phyloP scores from a whole-genome alignment of 1,139 yeast species.

The Pichia sp. region DNA sequence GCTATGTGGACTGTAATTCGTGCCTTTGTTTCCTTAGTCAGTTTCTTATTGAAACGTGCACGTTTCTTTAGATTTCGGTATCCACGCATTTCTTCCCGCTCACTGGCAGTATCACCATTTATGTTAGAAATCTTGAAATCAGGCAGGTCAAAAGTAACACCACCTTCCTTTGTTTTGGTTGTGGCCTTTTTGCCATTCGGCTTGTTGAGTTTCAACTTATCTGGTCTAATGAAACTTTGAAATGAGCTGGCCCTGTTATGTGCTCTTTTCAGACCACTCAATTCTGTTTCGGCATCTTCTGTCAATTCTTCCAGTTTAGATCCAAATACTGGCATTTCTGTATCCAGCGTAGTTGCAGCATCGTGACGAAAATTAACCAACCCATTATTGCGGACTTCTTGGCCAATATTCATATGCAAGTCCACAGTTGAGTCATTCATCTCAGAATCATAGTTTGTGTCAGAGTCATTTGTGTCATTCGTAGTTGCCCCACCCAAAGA shows the following conservation, averaged over 20 bases:
- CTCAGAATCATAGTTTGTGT: conserved; percentile 8
- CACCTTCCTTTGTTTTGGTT: conserved; percentile 1
- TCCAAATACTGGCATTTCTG: conserved; percentile 3
- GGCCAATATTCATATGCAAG: conserved; percentile 7
- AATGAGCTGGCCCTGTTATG: conserved; percentile 10
- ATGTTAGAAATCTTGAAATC: conserved; percentile 10
- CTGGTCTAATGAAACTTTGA: conserved; percentile 3
- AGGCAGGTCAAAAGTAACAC: conserved; percentile 12
- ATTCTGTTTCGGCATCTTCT: conserved; percentile 2
- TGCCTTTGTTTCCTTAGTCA: conserved; percentile 33
- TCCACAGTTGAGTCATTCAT: conserved; percentile 6
- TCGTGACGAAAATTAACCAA: not conserved
- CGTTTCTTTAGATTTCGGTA: conserved; percentile 11
- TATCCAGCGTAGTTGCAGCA: not conserved
- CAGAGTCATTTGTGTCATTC: conserved; percentile 5
- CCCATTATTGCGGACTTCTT: conserved; percentile 5
- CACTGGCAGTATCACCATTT: conserved; percentile 1
- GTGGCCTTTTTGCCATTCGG: not conserved
- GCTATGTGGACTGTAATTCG: conserved; percentile 88
- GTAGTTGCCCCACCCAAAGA: conserved; percentile 4
- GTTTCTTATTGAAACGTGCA: conserved; percentile 19
- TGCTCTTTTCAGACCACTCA: conserved; percentile 2
- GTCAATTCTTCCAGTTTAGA: conserved; percentile 4
- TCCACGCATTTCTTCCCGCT: conserved; percentile 6
- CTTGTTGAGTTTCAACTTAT: not conserved